Conservation (phyloP, 306 rosid genomes). For the Vicia sativa region DNA sequence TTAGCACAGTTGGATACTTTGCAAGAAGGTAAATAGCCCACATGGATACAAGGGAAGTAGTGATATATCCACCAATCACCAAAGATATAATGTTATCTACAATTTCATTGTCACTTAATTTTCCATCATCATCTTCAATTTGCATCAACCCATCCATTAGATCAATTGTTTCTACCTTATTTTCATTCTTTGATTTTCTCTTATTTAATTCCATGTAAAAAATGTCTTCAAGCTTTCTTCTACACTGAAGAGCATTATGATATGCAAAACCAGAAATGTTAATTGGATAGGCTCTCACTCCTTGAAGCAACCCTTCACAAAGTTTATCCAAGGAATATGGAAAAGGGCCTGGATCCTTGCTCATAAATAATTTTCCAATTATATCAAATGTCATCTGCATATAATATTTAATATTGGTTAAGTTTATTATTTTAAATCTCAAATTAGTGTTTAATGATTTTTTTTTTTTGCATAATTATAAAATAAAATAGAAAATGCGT, state of each 20-base stretch:
- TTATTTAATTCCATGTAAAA: constrained; percentile 48
- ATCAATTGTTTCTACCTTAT: constrained; percentile 27
- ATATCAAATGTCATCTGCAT: constrained; percentile 36
- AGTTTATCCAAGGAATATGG: constrained; percentile 14
- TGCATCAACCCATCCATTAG: constrained; percentile 57
- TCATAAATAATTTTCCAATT: constrained; percentile 18
- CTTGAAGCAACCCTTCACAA: constrained; percentile 8
- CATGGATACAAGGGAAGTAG: constrained; percentile 37
- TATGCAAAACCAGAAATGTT: constrained; percentile 48
- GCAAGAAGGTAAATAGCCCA: constrained; percentile 53
- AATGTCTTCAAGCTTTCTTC: constrained; percentile 45
- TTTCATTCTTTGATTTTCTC: constrained; percentile 26
- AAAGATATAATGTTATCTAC: constrained; percentile 49
- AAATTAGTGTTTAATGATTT: no score
- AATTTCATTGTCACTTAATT: constrained; percentile 46
- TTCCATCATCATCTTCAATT: constrained; percentile 46
- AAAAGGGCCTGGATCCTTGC: constrained; percentile 19
- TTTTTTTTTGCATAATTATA: no score
- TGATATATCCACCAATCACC: constrained; percentile 39
- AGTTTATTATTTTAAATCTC: no score
- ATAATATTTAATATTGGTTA: background rate
- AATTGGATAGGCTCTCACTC: constrained; percentile 48
- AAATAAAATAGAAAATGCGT: no score
- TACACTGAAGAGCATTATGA: constrained; percentile 38
- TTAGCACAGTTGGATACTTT: constrained; percentile 44